phyloP scores from a whole-genome alignment of 805 yeast species.

The Candida sonorensis region DNA sequence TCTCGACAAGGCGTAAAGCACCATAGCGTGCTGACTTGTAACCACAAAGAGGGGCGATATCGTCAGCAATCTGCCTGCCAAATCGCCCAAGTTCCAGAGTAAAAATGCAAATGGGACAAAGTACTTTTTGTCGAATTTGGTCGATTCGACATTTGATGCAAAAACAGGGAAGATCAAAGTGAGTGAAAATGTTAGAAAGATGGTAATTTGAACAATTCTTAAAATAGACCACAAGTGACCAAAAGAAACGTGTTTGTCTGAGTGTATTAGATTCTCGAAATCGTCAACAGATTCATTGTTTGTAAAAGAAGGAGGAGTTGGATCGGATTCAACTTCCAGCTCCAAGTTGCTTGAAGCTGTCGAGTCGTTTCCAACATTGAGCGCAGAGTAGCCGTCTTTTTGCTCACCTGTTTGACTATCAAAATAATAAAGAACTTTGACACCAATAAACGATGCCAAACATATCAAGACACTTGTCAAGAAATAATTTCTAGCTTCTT shows the following conservation, averaged over 20 bases:
- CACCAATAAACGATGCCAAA: constrained; percentile 11
- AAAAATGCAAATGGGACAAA: constrained; percentile 72
- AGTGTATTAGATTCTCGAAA: neutral
- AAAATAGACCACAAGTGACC: constrained; percentile 53
- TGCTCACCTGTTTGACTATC: constrained; percentile 1
- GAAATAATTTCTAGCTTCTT: constrained; percentile 33
- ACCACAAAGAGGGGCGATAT: constrained; percentile 40
- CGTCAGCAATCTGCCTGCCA: constrained; percentile 69
- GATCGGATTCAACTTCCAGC: constrained; percentile 5
- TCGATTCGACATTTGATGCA: constrained; percentile 62
- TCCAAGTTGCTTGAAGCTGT: constrained; percentile 2
- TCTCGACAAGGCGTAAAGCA: constrained; percentile 51
- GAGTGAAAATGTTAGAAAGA: constrained; percentile 64
- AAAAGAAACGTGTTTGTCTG: constrained; percentile 49
- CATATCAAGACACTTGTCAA: constrained; percentile 22
- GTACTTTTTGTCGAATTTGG: constrained; percentile 30
- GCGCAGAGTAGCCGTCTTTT: neutral
- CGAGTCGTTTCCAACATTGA: no score
- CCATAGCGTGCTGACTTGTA: constrained; percentile 34
- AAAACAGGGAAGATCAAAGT: constrained; percentile 85
- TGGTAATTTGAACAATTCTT: constrained; percentile 56
- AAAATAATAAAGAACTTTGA: constrained; percentile 17
- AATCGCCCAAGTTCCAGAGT: constrained; percentile 87
- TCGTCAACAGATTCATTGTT: neutral
- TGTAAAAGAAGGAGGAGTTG: neutral